Evolutionary conservation across 2,329 filamentous ascomycete species (phyloP).

Genomic region (Hirsutella rhossiliensis): DNA sequence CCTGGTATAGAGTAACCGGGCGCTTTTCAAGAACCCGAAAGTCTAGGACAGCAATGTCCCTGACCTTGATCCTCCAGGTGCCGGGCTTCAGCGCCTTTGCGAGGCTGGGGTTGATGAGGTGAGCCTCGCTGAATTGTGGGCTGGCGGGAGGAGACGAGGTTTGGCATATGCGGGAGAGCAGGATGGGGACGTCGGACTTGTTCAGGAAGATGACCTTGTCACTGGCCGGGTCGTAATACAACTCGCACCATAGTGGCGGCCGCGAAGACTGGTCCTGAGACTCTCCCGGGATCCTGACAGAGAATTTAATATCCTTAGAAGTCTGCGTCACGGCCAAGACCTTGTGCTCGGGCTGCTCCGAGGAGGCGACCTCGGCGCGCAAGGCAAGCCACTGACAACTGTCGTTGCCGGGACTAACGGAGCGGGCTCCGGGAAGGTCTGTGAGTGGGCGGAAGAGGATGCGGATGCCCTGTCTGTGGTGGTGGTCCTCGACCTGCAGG

Average conservation of each 20-base stretch:
- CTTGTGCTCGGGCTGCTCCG: conserved; percentile 40
- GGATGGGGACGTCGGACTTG: conserved; percentile 40
- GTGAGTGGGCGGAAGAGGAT: conserved; percentile 44
- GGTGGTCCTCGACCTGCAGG: conserved; percentile 36
- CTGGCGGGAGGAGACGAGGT: conserved; percentile 19
- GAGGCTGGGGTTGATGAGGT: conserved; percentile 30
- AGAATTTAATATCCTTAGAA: conserved; percentile 46
- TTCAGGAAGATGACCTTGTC: conserved; percentile 46
- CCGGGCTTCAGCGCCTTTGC: conserved; percentile 38
- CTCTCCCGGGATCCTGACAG: conserved; percentile 41
- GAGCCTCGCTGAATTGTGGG: conserved; percentile 27
- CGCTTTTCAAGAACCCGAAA: conserved; percentile 46
- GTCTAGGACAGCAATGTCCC: conserved; percentile 37
- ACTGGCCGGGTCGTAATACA: conserved; percentile 48
- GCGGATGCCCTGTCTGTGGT: conserved; percentile 43
- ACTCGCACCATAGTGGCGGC: conserved; percentile 44
- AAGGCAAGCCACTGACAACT: conserved; percentile 46
- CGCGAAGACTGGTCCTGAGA: conserved; percentile 27
- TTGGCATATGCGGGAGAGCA: conserved; percentile 32
- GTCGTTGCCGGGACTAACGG: conserved; percentile 43
- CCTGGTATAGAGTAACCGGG: conserved; percentile 27
- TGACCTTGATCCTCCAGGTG: conserved; percentile 43
- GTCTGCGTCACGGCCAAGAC: conserved; percentile 50
- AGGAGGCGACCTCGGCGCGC: conserved; percentile 38
- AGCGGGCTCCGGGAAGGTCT: conserved; percentile 36